Evolutionary conservation across 2,329 filamentous ascomycete species (phyloP), one percentile per base, ranked within the genome.

Genomic region (Amesomyces nigricolor): DNA sequence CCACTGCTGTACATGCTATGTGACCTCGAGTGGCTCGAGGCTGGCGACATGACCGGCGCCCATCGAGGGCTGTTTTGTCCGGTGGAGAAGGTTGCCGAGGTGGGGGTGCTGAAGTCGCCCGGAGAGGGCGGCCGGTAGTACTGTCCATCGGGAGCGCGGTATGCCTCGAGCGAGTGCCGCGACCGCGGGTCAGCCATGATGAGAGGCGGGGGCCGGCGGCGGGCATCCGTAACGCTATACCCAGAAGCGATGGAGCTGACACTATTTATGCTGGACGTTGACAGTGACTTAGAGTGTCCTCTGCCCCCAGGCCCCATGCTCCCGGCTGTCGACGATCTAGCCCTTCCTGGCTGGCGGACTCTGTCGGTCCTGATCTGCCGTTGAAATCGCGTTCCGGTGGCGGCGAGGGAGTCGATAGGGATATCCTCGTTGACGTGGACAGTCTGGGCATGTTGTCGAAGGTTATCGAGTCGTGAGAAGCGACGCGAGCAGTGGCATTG

Each of bases 391-490:
- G 91, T 95, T 22, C 91, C 91, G 1, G 89, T 94, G 4, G 92
- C 94, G 14, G 94, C 94, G 17, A 97, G 80, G 1, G 94, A 97
- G 69, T 96, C 91, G 40, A 86, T 85, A 3, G 94, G 94, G 35
- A 99, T 99, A 55, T 96, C 91, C 70, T 97, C 94, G 69, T 97
- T 96, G 56, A 95, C 88, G 69, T 99, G 94, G 1, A 99, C 94
- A 0, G 94, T 97, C 71, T 96, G 91, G 44, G 94, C 94, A 77
- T 99, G 94, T 69, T 99, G 94, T 57, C 94, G 85, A 50, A 99
- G 76, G 67, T 99, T 99, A 71, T 99, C 92, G 45, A 97, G 80
- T 47, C 92, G 83, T 9, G 94, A 97, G 70, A 99, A 99, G 53
- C 91, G 83, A 49, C 94, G 83, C 2, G 87, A 89, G 71, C 94